These are phyloP conservation scores for Saccharomyces hybrid DNA, from an alignment of 1,139 yeast genomes.

Conservation along the genomic window DNA sequence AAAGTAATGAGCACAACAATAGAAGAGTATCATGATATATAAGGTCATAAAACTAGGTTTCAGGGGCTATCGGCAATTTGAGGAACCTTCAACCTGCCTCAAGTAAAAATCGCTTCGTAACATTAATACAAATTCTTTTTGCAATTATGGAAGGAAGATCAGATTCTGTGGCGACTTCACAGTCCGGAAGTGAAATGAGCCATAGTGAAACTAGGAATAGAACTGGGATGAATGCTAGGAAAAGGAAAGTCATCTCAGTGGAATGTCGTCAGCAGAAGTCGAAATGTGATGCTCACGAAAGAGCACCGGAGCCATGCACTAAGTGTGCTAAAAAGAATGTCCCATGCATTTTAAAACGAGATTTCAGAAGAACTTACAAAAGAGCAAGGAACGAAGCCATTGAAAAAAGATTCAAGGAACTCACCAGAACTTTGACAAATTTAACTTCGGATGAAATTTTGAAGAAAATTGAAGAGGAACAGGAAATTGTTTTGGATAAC, in stretches of 20 bases:
- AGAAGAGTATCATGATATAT: background rate
- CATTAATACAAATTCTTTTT: background rate
- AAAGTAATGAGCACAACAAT: background rate
- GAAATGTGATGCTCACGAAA: conserved; percentile 77
- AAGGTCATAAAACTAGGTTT: background rate
- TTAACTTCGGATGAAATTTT: conserved; percentile 44
- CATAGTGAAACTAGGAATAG: background rate
- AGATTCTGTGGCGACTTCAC: background rate
- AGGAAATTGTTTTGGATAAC: conserved; percentile 21
- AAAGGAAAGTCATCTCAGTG: conserved; percentile 58
- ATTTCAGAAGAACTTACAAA: conserved; percentile 81
- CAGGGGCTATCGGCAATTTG: background rate
- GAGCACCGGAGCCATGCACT: conserved; percentile 73
- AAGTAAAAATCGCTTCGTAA: background rate
- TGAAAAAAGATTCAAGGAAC: conserved; percentile 66
- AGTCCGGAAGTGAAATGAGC: background rate
- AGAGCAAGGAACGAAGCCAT: conserved; percentile 78
- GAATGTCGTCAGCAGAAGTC: conserved; percentile 95
- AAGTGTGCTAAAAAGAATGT: conserved; percentile 66
- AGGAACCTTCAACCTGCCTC: background rate
- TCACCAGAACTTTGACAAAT: conserved; percentile 51
- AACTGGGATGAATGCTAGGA: conserved; percentile 8
- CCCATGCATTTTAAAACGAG: conserved; percentile 65
- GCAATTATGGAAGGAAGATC: background rate
- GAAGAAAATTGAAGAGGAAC: conserved; percentile 25